These are phyloP conservation scores for Flaveria ramosissima DNA, from an alignment of 129 eudicot genomes.

Conservation along the genomic window DNA sequence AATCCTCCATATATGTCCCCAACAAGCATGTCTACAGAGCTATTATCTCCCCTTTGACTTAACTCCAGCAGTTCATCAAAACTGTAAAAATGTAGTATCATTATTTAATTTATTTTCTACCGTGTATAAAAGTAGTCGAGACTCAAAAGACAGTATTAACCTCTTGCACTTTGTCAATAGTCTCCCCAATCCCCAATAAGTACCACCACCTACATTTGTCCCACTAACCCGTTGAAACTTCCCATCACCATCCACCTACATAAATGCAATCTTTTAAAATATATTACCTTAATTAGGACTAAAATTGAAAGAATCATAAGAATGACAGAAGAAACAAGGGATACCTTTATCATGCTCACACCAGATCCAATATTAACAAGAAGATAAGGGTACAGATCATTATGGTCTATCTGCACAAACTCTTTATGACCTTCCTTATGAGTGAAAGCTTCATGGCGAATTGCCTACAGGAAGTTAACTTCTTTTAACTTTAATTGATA, in stretches of 20 bases:
- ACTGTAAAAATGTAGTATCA: slow-evolving; percentile 36
- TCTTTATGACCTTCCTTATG: slow-evolving; percentile 94
- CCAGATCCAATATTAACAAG: slow-evolving; percentile 98
- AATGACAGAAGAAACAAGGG: not conserved
- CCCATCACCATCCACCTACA: slow-evolving; percentile 97
- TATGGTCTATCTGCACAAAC: slow-evolving; percentile 95
- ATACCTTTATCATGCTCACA: slow-evolving; percentile 96
- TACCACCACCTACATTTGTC: slow-evolving; percentile 99
- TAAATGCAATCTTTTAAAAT: slow-evolving; percentile 13
- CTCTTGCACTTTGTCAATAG: slow-evolving; percentile 93
- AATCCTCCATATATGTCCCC: slow-evolving; percentile 98
- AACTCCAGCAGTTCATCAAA: slow-evolving; percentile 91
- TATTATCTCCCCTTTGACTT: slow-evolving; percentile 93
- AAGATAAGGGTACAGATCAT: slow-evolving; percentile 89
- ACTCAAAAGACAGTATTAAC: slow-evolving; percentile 38
- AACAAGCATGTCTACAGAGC: slow-evolving; percentile 92
- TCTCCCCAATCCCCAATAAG: slow-evolving; percentile 96
- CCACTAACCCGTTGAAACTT: slow-evolving; percentile 92
- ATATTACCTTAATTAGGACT: not conserved
- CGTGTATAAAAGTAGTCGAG: not conserved
- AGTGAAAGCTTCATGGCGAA: slow-evolving; percentile 98
- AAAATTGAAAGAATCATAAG: not conserved
- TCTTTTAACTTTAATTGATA: not conserved
- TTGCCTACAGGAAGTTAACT: slow-evolving; percentile 58
- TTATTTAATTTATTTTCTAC: not conserved